Base-by-base conservation (phyloP, 257 asterid genomes). In the Penstemon barbatus region DNA sequence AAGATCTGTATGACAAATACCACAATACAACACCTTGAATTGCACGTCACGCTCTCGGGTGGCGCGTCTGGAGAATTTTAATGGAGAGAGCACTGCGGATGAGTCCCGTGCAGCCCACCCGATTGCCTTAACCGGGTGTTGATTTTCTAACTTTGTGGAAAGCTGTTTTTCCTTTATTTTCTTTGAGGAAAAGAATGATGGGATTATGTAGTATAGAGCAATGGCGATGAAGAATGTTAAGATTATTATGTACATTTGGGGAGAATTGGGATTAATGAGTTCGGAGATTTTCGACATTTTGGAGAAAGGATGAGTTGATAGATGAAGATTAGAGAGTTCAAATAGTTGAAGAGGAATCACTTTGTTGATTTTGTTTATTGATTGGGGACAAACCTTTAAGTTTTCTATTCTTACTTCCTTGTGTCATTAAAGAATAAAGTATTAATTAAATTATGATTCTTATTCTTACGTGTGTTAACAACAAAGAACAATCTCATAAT, bases 1-100 rank as follows among this genome's bases (percentile, higher is more conserved):
- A 45, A 79, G 80, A 51, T 82, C 87, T 11, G 84, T 73, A 36
- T 79, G 84, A 70, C 87, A 82, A 46, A 82, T 61, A 43, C 87
- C 87, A 55, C 87, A 82, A 51, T 73, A 82, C 59, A 75, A 12
- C 0, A 75, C 68, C 41, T 75, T 75, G 53, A 75, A 42, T 42
- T 66, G 67, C 8, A 75, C 73, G 19, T 70, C 76, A 9, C 15
- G 60, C 1, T 57, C 57, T 18, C 70, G 61, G 5, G 73, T 66
- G 25, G 63, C 12, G 13, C 78, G 69, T 4, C 74, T 41, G 7
- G 70, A 55, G 70, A 74, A 68, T 5, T 74, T 11, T 70, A 60
- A 63, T 0, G 74, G 78, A 2, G 74, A 61, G 8, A 74, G 73
- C 43, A 59, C 3, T 8, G 73, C 78, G 4, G 73, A 39, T 42